Evolutionary conservation across 306 rosid species (phyloP).

Genomic region (Prunus salicina): DNA sequence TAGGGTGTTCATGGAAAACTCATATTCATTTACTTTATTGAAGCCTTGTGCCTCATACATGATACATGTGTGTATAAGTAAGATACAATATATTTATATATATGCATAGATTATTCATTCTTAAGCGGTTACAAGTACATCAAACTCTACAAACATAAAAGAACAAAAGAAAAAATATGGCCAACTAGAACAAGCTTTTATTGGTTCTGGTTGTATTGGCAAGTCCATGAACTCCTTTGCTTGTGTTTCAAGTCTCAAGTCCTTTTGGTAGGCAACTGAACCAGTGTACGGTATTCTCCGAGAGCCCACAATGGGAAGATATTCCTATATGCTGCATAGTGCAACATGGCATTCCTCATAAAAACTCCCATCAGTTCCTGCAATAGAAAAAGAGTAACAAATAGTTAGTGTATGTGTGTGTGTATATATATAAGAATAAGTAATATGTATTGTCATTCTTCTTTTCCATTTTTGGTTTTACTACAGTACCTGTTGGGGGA

Average conservation of each 20-base stretch:
- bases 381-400: background rate
- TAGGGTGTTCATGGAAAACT: background rate
- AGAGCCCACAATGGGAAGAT: conserved; percentile 73
- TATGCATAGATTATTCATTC: conserved; percentile 2
- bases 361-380: conserved; percentile 47
- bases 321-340: conserved; percentile 71
- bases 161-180: background rate
- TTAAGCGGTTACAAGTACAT: background rate
- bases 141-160: background rate
- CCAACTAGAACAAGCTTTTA: conserved; percentile 17
- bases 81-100: background rate
- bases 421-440: background rate
- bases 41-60: background rate
- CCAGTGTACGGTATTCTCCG: conserved; percentile 61
- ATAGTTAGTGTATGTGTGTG: background rate
- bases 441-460: background rate
- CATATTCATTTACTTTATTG: background rate
- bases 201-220: conserved; percentile 6
- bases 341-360: conserved; percentile 62
- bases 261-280: conserved; percentile 40
- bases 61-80: background rate
- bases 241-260: background rate
- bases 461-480: background rate
- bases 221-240: background rate
- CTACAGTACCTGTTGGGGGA: conserved; percentile 42